phyloP scores from a whole-genome alignment of 805 yeast genomes.

The Allodekkera sacchari region DNA sequence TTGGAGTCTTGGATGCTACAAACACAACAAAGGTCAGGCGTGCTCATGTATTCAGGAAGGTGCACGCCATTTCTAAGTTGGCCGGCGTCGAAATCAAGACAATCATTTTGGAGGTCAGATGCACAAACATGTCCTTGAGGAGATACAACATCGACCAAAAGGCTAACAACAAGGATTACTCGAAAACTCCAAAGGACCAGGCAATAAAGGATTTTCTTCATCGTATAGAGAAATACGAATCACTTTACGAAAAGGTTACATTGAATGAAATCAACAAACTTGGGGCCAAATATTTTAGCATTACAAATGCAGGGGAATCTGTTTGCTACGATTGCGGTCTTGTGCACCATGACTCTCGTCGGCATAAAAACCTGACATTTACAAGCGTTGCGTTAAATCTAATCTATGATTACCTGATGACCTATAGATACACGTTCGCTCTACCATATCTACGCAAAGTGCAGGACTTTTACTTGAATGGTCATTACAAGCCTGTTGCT shows the following conservation, averaged over 20 bases:
- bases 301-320: conserved; percentile 27
- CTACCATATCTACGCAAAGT: conserved; percentile 22
- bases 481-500: conserved; percentile 21
- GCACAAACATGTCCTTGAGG: conserved; percentile 42
- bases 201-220: conserved; percentile 54
- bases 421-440: conserved; percentile 28
- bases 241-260: conserved; percentile 30
- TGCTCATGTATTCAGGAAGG: conserved; percentile 40
- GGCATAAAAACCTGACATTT: conserved; percentile 23
- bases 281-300: conserved; percentile 22
- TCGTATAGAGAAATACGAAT: conserved; percentile 44
- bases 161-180: conserved; percentile 55
- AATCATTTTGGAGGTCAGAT: conserved; percentile 50
- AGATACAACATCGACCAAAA: conserved; percentile 58
- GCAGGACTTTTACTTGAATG: conserved; percentile 21
- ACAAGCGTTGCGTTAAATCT: conserved; percentile 18
- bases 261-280: conserved; percentile 22
- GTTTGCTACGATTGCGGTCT: conserved; percentile 26
- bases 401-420: conserved; percentile 24
- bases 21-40: conserved; percentile 55
- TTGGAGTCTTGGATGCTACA: conserved; percentile 81
- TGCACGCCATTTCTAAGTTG: conserved; percentile 45
- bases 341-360: conserved; percentile 12
- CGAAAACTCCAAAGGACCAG: conserved; percentile 37
- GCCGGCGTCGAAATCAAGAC: conserved; percentile 33